These are phyloP conservation scores for Nepenthes gracilis DNA, from an alignment of 148 eudicot genomes.

Conservation along the genomic window DNA sequence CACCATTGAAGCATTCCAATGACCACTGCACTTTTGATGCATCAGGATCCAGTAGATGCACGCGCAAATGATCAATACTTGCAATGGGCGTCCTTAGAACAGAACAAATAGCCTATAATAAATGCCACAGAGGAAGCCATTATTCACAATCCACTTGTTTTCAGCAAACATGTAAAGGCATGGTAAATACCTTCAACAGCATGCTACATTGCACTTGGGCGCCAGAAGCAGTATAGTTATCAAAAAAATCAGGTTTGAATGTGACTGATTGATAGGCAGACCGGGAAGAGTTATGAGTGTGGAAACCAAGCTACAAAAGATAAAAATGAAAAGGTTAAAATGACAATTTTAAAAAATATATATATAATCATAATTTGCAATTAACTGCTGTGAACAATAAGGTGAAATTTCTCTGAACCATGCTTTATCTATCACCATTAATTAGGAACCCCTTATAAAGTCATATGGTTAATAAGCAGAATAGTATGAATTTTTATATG, in stretches of 20 bases:
- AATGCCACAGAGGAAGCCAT: background rate
- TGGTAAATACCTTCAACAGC: constrained; percentile 64
- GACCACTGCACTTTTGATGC: constrained; percentile 85
- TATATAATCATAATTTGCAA: too few relatives aligned
- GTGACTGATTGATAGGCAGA: constrained; percentile 81
- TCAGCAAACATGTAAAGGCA: background rate
- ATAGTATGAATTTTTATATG: too few relatives aligned
- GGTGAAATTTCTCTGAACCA: too few relatives aligned
- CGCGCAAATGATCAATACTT: constrained; percentile 59
- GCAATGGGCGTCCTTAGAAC: constrained; percentile 81
- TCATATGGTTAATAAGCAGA: too few relatives aligned
- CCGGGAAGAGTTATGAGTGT: constrained; percentile 81
- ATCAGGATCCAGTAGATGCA: constrained; percentile 50
- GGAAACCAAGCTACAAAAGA: constrained; percentile 53
- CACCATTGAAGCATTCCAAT: constrained; percentile 73
- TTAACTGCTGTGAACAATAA: too few relatives aligned
- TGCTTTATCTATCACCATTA: too few relatives aligned
- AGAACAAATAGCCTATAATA: constrained; percentile 71
- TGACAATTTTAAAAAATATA: background rate
- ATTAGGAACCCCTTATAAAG: too few relatives aligned
- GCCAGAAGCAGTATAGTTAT: constrained; percentile 42
- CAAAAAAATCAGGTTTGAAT: constrained; percentile 67
- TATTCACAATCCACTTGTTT: background rate
- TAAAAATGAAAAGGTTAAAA: background rate
- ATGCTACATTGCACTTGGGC: constrained; percentile 74